A percentile compares a stretch with the other conserved stretches of the same genome.
Evolutionary conservation across 495 filamentous ascomycete species (phyloP).

Genomic region (Antarctomyces pellizariae): DNA sequence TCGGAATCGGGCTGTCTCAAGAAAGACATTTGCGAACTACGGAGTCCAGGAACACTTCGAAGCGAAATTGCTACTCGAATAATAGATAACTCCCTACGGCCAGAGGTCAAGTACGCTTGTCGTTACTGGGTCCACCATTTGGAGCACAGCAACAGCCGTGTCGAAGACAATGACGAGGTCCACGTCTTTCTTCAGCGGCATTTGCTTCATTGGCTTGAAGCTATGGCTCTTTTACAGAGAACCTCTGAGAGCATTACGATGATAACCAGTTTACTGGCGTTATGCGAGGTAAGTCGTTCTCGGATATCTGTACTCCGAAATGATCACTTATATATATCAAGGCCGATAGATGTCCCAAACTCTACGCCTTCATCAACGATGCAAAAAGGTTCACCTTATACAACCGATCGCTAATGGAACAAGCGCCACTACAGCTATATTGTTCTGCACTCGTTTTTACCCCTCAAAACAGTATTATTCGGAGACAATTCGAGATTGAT

Average conservation of each 20-base stretch:
- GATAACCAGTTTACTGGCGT: constrained; percentile 7
- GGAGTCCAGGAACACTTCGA: constrained; percentile 9
- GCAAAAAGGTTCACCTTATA: constrained; percentile 5
- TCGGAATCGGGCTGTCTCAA: constrained; percentile 8
- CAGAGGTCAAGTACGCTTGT: constrained; percentile 19
- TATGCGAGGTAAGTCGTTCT: constrained; percentile 7
- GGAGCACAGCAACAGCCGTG: constrained; percentile 9
- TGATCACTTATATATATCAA: no score
- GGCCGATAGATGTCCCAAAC: constrained; percentile 1
- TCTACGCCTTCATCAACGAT: constrained; percentile 13
- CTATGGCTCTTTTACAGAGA: constrained; percentile 15
- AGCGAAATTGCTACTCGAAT: constrained; percentile 8
- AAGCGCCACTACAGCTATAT: constrained; percentile 13
- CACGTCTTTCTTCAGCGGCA: constrained; percentile 18
- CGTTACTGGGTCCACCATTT: constrained; percentile 25
- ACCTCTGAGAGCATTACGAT: constrained; percentile 12
- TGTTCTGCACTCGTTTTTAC: constrained; percentile 8
- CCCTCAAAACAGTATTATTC: constrained; percentile 7
- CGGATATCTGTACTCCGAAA: no score
- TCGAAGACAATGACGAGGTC: constrained; percentile 11
- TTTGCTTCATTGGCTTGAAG: constrained; percentile 25
- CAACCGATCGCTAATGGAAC: constrained; percentile 6
- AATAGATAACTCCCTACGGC: constrained; percentile 11
- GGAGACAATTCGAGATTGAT: constrained; percentile 5
- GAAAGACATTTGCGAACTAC: constrained; percentile 19